Conservation (phyloP, 371 early-diverging fungal species). For the Circinella umbellata region DNA sequence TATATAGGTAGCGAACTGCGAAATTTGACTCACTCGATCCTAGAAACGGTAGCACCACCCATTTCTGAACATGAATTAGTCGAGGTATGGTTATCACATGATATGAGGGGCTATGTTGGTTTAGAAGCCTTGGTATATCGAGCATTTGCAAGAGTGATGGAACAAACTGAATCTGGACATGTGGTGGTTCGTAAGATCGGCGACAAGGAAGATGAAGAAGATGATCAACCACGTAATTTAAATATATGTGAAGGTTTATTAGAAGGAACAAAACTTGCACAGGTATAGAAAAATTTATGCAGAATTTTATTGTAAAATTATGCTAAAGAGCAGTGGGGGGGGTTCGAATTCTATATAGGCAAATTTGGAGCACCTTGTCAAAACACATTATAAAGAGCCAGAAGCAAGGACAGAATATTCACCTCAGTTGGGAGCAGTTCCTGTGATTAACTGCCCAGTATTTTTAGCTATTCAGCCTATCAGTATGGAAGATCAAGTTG, state of each 20-base stretch:
- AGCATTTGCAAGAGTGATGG: constrained; percentile 70
- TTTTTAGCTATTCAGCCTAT: constrained; percentile 72
- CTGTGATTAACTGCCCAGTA: constrained; percentile 64
- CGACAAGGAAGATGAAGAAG: constrained; percentile 29
- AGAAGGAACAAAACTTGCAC: constrained; percentile 63
- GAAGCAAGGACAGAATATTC: constrained; percentile 25
- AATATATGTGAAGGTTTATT: constrained; percentile 64
- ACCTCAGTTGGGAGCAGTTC: constrained; percentile 47
- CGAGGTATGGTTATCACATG: constrained; percentile 67
- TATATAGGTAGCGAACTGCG: constrained; percentile 51
- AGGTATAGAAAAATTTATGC: constrained; percentile 29
- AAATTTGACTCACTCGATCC: constrained; percentile 53
- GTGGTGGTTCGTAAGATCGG: constrained; percentile 62
- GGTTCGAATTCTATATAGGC: constrained; percentile 35
- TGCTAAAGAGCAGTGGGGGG: background rate
- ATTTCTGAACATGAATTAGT: constrained; percentile 73
- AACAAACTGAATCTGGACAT: constrained; percentile 71
- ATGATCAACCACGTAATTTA: constrained; percentile 48
- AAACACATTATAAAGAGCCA: constrained; percentile 45
- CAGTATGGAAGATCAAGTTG: constrained; percentile 45
- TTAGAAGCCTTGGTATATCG: constrained; percentile 65
- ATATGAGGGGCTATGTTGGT: constrained; percentile 66
- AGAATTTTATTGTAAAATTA: too few relatives aligned
- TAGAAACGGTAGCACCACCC: constrained; percentile 71
- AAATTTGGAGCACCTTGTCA: constrained; percentile 58